phyloP scores from a whole-genome alignment of 805 yeast species.

The Candida mattraensis region DNA sequence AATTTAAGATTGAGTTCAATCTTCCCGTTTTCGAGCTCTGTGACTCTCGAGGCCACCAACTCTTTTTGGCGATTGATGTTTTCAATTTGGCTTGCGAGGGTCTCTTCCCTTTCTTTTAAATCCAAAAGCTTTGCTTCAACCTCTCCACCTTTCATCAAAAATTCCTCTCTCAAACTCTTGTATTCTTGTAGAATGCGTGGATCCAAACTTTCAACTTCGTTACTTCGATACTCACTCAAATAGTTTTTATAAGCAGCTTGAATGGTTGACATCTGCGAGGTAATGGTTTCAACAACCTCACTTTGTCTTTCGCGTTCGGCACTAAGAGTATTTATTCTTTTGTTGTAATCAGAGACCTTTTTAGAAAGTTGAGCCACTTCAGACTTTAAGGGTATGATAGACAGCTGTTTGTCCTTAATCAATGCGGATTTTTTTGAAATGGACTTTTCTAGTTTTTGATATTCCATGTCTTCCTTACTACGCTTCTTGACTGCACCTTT shows the following conservation, averaged over 20 bases:
- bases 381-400: conserved; percentile 62
- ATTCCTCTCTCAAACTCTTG: conserved; percentile 54
- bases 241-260: conserved; percentile 24
- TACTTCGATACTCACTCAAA: conserved; percentile 14
- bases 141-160: conserved; percentile 55
- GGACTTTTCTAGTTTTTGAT: conserved; percentile 40
- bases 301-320: conserved; percentile 56
- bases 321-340: conserved; percentile 48
- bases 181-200: conserved; percentile 58
- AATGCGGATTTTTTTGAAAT: conserved; percentile 37
- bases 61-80: conserved; percentile 38
- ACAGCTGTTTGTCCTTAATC: conserved; percentile 46
- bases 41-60: conserved; percentile 35
- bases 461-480: conserved; percentile 45
- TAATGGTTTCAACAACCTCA: conserved; percentile 39
- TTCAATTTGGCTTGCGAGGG: conserved; percentile 33
- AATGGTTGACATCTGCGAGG: conserved; percentile 45
- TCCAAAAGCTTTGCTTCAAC: conserved; percentile 51
- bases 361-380: conserved; percentile 48
- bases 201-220: conserved; percentile 33
- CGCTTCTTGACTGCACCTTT: conserved; percentile 38
- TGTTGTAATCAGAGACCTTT: conserved; percentile 46
- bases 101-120: conserved; percentile 42
- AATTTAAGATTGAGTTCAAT: conserved; percentile 30
- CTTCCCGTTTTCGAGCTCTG: conserved; percentile 35